Evolutionary conservation across 164 flowering plant species (phyloP), one percentile per base, ranked within the genome.

Genomic region (Magnolia officinalis): DNA sequence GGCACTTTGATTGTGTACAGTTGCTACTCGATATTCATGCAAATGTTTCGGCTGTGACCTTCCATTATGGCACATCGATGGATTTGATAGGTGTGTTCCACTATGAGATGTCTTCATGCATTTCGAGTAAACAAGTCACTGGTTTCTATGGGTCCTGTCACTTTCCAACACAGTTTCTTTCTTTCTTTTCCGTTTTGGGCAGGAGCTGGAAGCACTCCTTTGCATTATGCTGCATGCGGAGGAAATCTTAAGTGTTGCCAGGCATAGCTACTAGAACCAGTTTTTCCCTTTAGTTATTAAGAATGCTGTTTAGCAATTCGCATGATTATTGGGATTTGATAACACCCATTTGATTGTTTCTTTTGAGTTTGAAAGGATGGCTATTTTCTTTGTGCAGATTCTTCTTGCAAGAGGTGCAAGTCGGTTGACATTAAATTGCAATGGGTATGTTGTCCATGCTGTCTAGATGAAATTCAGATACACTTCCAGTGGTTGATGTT

Each of bases 171-270:
- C 29, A 16, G 21, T 10, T 61, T 74, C 24, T 19, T 21, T 55
- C 8, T 72, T 72, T 55, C 6, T 49, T 50, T 64, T 50, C 8
- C 78, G 23, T 67, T 72, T 79, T 16, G 13, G 19, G 71, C 75
- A 96, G 98, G 99, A 74, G 96, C 98, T 82, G 98, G 98, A 80
- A 96, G 99, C 84, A 92, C 98, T 74, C 95, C 99, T 75, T 81
- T 96, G 89, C 98, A 96, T 75, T 96, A 94, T 86, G 96, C 99
- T 79, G 99, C 98, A 73, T 94, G 97, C 81, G 98, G 97, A 72
- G 99, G 99, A 73, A 92, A 96, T 75, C 83, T 92, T 76, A 92
- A 96, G 75, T 92, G 99, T 78, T 96, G 99, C 80, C 99, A 96
- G 97, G 99, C 83, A 83, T 29, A 65, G 13, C 71, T 68, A 64